A percentile compares a stretch with the other conserved stretches of the same genome.
phyloP scores from a whole-genome alignment of 768 basidiomycete species.

The Termitomyces sp. region DNA sequence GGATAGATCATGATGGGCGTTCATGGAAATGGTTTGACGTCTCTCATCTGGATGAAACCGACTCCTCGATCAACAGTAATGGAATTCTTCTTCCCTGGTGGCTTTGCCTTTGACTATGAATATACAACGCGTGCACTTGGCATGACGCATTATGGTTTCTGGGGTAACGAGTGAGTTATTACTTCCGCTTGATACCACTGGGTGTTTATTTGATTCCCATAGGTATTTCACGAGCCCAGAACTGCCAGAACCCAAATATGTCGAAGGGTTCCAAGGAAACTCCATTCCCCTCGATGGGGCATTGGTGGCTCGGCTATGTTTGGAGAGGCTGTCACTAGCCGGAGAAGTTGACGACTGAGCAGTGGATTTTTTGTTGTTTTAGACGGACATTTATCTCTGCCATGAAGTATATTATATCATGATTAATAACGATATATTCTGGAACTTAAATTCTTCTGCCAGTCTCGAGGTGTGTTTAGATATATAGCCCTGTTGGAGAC shows the following conservation, averaged over 20 bases:
- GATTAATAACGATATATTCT: neutral
- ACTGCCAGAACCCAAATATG: constrained; percentile 63
- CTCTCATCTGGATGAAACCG: constrained; percentile 90
- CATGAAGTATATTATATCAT: neutral
- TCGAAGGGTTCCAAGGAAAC: constrained; percentile 86
- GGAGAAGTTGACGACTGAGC: constrained; percentile 56
- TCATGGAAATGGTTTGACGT: constrained; percentile 87
- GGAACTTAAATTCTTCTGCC: neutral
- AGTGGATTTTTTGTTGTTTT: neutral
- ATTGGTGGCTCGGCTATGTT: constrained; percentile 54
- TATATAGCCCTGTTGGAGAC: too few species aligned
- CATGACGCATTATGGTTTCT: constrained; percentile 81
- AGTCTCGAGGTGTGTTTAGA: too few species aligned
- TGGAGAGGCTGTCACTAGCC: constrained; percentile 49
- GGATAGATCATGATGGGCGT: constrained; percentile 91
- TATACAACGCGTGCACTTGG: constrained; percentile 78
- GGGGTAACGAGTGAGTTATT: constrained; percentile 57
- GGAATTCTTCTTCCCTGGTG: constrained; percentile 83
- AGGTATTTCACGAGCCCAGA: constrained; percentile 75
- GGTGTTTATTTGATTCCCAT: neutral
- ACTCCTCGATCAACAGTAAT: constrained; percentile 79
- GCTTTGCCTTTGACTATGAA: constrained; percentile 85
- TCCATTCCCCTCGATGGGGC: constrained; percentile 78
- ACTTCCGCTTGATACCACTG: neutral
- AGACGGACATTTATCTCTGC: neutral